Evolutionary conservation across 176 grass and related monocot genomes (phyloP), one percentile per base, ranked within the genome.

Genomic region (Echinochloa phyllopogon): DNA sequence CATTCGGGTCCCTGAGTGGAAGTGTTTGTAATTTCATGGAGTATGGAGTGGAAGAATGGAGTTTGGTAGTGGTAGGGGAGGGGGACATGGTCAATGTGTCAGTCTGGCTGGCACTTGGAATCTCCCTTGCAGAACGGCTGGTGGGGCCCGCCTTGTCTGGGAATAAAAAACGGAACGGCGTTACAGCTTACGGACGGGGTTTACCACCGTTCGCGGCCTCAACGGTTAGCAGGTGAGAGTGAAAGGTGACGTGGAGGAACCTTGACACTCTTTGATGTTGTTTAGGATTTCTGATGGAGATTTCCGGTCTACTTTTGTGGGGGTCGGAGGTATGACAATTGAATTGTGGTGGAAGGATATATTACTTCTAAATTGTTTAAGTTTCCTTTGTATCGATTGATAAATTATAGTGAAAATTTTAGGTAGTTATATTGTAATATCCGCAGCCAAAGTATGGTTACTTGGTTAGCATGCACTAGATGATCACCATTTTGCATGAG

Each of bases 71-170:
- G 71, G 71, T 20, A 36, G 73, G 29, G 18, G 45, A 15, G 14
- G n/a, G 45, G 75, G 75, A 79, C 87, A 79, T 12, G 74, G 81
- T 88, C 87, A 88, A 84, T 66, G 44, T 84, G 67, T 74, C 81
- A 88, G 75, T 65, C 58, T 65, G 65, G 65, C 65, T 69, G 81
- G 75, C 80, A 33, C 48, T 65, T 84, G 86, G 74, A 88, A 78
- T 79, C 74, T 45, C 80, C 53, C 44, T 18, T 55, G 44, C 55
- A 5, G 24, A 62, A 83, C 51, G 63, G 47, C 78, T 5, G 62
- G 62, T 40, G 77, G 77, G 29, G 5, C 62, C 42, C 0, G 27
- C 14, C 33, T 0, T 5, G 77, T 53, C 63, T 68, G 16, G 3
- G 45, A 40, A 66, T 47, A 80, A 49, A 21, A 80, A 66, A 66